A percentile compares a stretch with the other conserved stretches of the same genome.
These are phyloP conservation scores for Botrytis deweyae DNA, from an alignment of 2,329 filamentous ascomycete species.

Conservation along the genomic window DNA sequence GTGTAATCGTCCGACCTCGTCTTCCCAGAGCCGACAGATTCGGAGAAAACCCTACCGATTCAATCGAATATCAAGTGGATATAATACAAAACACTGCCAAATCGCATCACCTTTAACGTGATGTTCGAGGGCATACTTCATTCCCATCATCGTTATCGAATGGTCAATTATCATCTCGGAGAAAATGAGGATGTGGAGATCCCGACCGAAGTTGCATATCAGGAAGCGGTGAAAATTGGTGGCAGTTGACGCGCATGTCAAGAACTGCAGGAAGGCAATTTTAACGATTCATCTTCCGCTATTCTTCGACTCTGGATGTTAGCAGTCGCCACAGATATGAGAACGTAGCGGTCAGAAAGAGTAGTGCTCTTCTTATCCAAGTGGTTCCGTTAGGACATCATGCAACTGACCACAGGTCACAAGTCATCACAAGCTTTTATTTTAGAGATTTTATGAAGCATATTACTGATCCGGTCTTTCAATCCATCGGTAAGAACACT, in stretches of 20 bases:
- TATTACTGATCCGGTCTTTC: not conserved
- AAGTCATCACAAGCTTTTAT: not conserved
- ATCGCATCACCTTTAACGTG: not conserved
- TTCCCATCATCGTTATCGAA: not conserved
- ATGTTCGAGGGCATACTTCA: not conserved
- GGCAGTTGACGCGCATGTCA: not conserved
- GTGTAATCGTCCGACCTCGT: not conserved
- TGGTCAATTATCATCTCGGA: not conserved
- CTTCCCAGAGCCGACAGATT: not conserved
- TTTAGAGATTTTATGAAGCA: not conserved
- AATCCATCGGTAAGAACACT: too few relatives aligned
- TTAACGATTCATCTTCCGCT: not conserved
- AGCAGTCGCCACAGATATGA: not conserved
- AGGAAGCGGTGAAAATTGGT: slow-evolving; percentile 8
- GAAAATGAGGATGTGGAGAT: not conserved
- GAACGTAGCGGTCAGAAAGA: not conserved
- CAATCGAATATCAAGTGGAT: not conserved
- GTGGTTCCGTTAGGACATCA: not conserved
- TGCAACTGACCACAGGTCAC: not conserved
- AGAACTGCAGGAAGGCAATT: not conserved
- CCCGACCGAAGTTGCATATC: not conserved
- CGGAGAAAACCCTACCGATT: not conserved
- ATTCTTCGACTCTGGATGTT: not conserved
- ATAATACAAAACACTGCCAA: not conserved
- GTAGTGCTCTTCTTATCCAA: slow-evolving; percentile 1